A percentile compares a stretch with the other conserved stretches of the same genome.
Evolutionary conservation across 208 protist genomes (phyloP).

Genomic region (Herpetomonas tarakana): DNA sequence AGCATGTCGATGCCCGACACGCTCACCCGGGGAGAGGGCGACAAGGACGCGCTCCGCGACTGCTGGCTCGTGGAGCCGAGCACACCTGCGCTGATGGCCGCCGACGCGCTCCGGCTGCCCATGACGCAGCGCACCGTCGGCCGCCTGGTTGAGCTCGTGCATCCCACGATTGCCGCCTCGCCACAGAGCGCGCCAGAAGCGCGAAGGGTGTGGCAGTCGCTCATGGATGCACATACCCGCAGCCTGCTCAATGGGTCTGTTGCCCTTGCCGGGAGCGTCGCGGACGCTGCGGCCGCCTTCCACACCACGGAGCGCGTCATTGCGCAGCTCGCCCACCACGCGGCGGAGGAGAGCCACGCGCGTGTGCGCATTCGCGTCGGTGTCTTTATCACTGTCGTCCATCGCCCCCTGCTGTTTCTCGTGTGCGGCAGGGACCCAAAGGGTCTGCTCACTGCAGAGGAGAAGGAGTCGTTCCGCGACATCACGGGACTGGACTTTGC

Average conservation of each 20-base stretch:
- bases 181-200: slow-evolving; percentile 14
- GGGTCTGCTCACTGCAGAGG: slow-evolving; percentile 7
- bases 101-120: slow-evolving; percentile 37
- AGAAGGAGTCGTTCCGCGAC: slow-evolving; percentile 19
- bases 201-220: slow-evolving; percentile 20
- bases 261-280: slow-evolving; percentile 20
- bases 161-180: not conserved
- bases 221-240: not conserved
- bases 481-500: slow-evolving; percentile 9
- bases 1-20: slow-evolving; percentile 17
- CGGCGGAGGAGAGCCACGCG: slow-evolving; percentile 13
- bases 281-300: slow-evolving; percentile 14
- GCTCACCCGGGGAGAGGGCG: slow-evolving; percentile 12
- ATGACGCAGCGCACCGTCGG: slow-evolving; percentile 22
- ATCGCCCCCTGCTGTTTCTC: slow-evolving; percentile 28
- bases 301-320: slow-evolving; percentile 12
- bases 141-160: slow-evolving; percentile 24
- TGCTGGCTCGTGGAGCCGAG: slow-evolving; percentile 31
- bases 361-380: slow-evolving; percentile 62
- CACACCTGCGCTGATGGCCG: slow-evolving; percentile 14
- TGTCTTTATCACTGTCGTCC: slow-evolving; percentile 51
- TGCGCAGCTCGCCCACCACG: slow-evolving; percentile 19
- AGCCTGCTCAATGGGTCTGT: not conserved
- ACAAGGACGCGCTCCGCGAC: slow-evolving; percentile 20
- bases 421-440: slow-evolving; percentile 11